These are phyloP conservation scores for Leccinum subrobustum DNA, from an alignment of 1,284 basidiomycete genomes.

Conservation along the genomic window DNA sequence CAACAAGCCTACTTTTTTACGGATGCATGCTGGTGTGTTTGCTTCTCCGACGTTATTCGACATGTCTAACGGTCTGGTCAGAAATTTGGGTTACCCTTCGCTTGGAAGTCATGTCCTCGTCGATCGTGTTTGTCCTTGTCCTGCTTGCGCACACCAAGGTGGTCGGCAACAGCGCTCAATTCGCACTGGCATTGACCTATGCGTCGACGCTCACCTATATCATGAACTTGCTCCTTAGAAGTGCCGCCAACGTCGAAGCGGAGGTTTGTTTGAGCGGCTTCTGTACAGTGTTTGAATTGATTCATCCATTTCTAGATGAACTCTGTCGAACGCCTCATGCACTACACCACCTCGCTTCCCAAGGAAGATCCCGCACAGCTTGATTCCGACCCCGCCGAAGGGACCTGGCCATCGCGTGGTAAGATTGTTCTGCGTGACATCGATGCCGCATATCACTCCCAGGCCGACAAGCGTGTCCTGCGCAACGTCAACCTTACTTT, in stretches of 20 bases:
- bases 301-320: constrained; percentile 26
- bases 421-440: constrained; percentile 50
- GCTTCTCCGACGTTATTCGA: not conserved
- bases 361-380: constrained; percentile 25
- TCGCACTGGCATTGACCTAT: constrained; percentile 31
- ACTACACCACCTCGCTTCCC: constrained; percentile 26
- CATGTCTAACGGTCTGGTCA: constrained; percentile 9
- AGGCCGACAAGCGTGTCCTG: constrained; percentile 63
- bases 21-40: constrained; percentile 26
- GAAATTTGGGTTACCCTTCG: constrained; percentile 35
- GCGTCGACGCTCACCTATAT: constrained; percentile 30
- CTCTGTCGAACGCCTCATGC: constrained; percentile 32
- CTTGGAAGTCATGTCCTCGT: constrained; percentile 31
- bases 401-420: constrained; percentile 25
- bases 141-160: constrained; percentile 30
- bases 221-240: constrained; percentile 32
- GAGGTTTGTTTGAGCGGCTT: constrained; percentile 19
- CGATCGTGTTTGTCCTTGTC: constrained; percentile 24
- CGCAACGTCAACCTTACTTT: constrained; percentile 71
- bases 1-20: constrained; percentile 31
- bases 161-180: constrained; percentile 26
- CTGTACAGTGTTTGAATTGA: constrained; percentile 3
- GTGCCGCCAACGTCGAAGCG: constrained; percentile 33
- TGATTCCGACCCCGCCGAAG: constrained; percentile 25
- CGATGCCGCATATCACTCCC: constrained; percentile 73